Conservation (phyloP, 768 basidiomycete species). For the Trametes gibbosa region DNA sequence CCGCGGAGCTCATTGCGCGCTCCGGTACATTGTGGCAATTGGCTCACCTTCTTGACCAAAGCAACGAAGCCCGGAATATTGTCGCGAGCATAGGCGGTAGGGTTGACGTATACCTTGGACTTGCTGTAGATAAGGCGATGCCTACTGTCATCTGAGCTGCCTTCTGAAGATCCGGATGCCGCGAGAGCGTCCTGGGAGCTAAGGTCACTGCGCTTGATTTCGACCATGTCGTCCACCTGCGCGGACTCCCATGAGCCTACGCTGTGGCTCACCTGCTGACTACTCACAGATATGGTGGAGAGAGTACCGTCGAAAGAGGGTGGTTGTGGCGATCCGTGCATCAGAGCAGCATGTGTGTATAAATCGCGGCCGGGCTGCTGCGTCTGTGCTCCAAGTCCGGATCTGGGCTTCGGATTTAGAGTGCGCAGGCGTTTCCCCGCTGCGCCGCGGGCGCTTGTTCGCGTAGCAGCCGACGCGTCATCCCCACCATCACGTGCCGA, state of each 20-base stretch:
- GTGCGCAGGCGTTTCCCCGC: slow-evolving; percentile 1
- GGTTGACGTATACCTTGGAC: slow-evolving; percentile 94
- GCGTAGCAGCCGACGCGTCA: slow-evolving; percentile 19
- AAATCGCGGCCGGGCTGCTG: slow-evolving; percentile 9
- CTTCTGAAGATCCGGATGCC: slow-evolving; percentile 15
- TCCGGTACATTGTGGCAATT: slow-evolving; percentile 11
- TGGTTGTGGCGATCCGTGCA: slow-evolving; percentile 18
- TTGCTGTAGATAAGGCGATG: slow-evolving; percentile 84
- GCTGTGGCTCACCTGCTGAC: not conserved
- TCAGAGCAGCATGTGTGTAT: slow-evolving; percentile 19
- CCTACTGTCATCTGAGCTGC: slow-evolving; percentile 42
- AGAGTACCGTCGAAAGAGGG: slow-evolving; percentile 38
- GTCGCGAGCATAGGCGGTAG: slow-evolving; percentile 87
- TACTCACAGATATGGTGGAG: slow-evolving; percentile 38
- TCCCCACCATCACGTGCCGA: slow-evolving; percentile 16
- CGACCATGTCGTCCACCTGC: slow-evolving; percentile 32
- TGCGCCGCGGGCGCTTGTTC: slow-evolving; percentile 17
- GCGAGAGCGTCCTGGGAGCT: slow-evolving; percentile 5
- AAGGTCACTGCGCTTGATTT: slow-evolving; percentile 25
- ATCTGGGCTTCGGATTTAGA: not conserved
- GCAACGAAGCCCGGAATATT: slow-evolving; percentile 94
- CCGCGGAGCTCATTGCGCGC: slow-evolving; percentile 9
- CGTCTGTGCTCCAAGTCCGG: slow-evolving; percentile 5
- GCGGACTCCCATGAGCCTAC: not conserved
- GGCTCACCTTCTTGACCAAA: slow-evolving; percentile 80